A percentile compares a stretch with the other conserved stretches of the same genome.
Conservation (phyloP, 2,329 filamentous ascomycete genomes). For the Graphium sp. region DNA sequence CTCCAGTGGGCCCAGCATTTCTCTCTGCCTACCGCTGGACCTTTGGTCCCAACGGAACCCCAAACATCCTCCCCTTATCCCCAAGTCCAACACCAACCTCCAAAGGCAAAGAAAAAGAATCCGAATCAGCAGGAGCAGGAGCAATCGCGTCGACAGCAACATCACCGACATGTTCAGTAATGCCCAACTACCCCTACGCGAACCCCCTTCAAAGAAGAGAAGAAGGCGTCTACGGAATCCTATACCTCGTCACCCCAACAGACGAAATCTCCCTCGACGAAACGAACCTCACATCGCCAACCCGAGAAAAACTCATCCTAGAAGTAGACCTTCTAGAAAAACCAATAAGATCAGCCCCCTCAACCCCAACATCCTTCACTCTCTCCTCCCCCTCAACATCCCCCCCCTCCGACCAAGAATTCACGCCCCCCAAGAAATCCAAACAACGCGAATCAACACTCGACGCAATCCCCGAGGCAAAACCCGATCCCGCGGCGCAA, state of each 20-base stretch:
- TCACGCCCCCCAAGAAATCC: no score
- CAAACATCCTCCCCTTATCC: slow-evolving; percentile 38
- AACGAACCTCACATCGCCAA: no score
- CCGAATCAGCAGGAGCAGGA: slow-evolving; percentile 2
- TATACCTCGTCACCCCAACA: slow-evolving; percentile 29
- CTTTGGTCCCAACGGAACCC: slow-evolving; percentile 50
- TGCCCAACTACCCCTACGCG: neutral
- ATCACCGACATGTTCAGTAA: no score
- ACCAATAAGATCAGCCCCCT: no score
- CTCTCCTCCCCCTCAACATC: no score
- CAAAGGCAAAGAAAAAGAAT: slow-evolving; percentile 4
- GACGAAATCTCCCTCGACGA: slow-evolving; percentile 36
- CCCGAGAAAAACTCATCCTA: no score
- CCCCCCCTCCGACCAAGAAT: no score
- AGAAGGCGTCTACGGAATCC: slow-evolving; percentile 35
- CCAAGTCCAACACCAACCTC: neutral
- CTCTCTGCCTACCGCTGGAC: slow-evolving; percentile 44
- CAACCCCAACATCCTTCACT: no score
- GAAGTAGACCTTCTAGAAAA: no score
- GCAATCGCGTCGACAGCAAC: slow-evolving; percentile 6
- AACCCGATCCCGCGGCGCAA: neutral
- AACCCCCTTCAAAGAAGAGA: no score
- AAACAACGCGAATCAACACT: no score
- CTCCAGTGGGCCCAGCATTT: slow-evolving; percentile 37
- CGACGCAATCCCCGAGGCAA: no score